Base-by-base conservation (phyloP, 495 filamentous ascomycete genomes). In the Penicillium diatomitis region DNA sequence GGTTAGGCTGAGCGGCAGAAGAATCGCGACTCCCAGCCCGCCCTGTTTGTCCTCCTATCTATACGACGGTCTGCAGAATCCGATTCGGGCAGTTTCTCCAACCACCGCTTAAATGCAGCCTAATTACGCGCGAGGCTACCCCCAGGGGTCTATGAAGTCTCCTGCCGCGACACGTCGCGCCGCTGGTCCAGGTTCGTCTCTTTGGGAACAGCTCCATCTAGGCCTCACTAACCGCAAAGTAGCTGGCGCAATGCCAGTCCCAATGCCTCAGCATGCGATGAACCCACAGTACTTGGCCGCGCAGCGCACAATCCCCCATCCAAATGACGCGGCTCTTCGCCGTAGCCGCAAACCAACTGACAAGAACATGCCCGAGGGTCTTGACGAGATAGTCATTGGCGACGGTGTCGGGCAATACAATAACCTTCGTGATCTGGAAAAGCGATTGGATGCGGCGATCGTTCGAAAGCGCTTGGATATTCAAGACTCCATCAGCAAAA, bases 391-490 rank as follows among this genome's bases (percentile, higher is more conserved):
- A 35, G 70, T 86, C 36, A 82, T 91, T 50, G 87, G 88, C 41
- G 86, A 95, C 62, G 84, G 84, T 32, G 89, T 88, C 12, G 71
- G 82, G 58, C 79, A 87, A 50, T 99, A 99, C 67, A 80, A 80
- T 58, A 76, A 81, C 45, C 69, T 97, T 52, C 80, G 87, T 64
- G 91, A 96, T 42, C 65, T 94, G 37, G 94, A 99, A 77, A 80
- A 89, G 62, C 80, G 82, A 47, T 74, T 96, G 46, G 94, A 99
- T 71, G 87, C 90, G 27, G 85, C 88, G n/a, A 92, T 96, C 75
- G 87, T 92, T 64, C 79, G 90, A 56, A 99, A 97, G 73, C 76
- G 89, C 51, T 67, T 97, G 51, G 92, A 99, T 64, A 85, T 95
- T 44, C 79, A 87, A 46, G 91, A 96, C 58, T 83, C 85, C 10